These are phyloP conservation scores for Vanderwaltozyma polyspora DNA, from an alignment of 805 yeast species.

Conservation along the genomic window DNA sequence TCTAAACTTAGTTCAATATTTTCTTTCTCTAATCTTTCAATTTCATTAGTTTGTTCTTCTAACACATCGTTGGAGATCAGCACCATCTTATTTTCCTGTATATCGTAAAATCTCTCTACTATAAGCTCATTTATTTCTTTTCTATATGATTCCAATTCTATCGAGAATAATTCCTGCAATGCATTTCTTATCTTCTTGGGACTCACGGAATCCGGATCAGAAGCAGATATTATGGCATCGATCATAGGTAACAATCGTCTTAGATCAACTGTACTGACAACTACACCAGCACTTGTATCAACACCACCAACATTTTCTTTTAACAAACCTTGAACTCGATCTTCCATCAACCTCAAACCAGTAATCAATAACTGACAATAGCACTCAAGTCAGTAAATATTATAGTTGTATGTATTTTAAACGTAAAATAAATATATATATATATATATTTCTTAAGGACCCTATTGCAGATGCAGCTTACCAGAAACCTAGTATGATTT, in stretches of 20 bases:
- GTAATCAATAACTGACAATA: too few relatives aligned
- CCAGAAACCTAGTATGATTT: too few relatives aligned
- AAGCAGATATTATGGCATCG: conserved; percentile 61
- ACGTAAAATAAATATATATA: too few relatives aligned
- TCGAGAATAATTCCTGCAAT: conserved; percentile 53
- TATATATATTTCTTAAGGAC: too few relatives aligned
- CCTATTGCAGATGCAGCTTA: too few relatives aligned
- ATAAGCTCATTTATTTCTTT: conserved; percentile 50
- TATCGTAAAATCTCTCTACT: conserved; percentile 44
- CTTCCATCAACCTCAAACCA: too few relatives aligned
- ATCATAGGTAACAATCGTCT: conserved; percentile 46
- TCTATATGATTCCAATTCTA: conserved; percentile 40
- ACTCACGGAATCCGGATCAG: conserved; percentile 57
- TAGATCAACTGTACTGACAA: too few relatives aligned
- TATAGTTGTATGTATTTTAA: too few relatives aligned
- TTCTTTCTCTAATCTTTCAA: conserved; percentile 1
- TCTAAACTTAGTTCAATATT: conserved; percentile 2
- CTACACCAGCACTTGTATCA: conserved; percentile 1
- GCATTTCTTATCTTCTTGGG: conserved; percentile 63
- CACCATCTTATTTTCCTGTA: conserved; percentile 25
- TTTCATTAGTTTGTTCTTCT: conserved; percentile 32
- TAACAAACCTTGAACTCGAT: too few relatives aligned
- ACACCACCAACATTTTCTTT: too few relatives aligned
- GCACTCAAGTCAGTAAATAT: too few relatives aligned
- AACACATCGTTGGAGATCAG: conserved; percentile 27